Base-by-base conservation (phyloP, 805 yeast genomes). In the Lipomyces orientalis region DNA sequence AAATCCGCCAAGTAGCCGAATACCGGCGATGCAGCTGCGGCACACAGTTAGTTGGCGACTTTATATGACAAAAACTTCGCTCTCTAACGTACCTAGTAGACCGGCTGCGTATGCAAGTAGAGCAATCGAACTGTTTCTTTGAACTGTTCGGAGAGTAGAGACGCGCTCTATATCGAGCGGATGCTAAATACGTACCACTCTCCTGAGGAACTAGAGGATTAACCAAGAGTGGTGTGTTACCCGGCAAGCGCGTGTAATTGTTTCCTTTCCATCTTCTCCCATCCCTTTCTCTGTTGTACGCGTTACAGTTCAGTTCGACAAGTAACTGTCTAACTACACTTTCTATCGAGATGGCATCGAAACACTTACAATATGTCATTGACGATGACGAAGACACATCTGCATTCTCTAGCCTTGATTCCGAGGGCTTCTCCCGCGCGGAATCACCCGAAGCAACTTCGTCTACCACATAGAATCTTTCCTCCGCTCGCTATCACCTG, bases 61-160 rank as follows among this genome's bases (percentile, higher is more conserved):
- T 39, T 5, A n/a, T 39, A 37, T n/a, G 14, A 37, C 14, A 0
- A 37, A 35, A 39, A 9, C 39, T 25, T n/a, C 37, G 29, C 14
- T 51, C 14, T 51, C 54, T 22, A n/a, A 46, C 58, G 22, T 33
- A 37, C 75, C 74, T 43, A 78, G 73, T 16, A 78, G 69, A 5
- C 78, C 80, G 25, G 71, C 76, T 1, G 81, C 76, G 67, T 77
- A 78, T 9, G 74, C 71, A 1, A 77, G 74, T 61, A 78, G 68
- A 1, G 78, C 67, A 14, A 75, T 49, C 8, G 79, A 74, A 10
- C 75, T 71, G 61, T 70, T 67, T 19, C 37, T 51, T 63, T 78
- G 79, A 10, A 78, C 74, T 51, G 25, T 51, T 12, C 35, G 6
- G 16, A 29, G 10, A 37, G 46, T 22, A 10, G 49, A 54, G 5